Base-by-base conservation (phyloP, 257 asterid species). In the Perilla frutescens region DNA sequence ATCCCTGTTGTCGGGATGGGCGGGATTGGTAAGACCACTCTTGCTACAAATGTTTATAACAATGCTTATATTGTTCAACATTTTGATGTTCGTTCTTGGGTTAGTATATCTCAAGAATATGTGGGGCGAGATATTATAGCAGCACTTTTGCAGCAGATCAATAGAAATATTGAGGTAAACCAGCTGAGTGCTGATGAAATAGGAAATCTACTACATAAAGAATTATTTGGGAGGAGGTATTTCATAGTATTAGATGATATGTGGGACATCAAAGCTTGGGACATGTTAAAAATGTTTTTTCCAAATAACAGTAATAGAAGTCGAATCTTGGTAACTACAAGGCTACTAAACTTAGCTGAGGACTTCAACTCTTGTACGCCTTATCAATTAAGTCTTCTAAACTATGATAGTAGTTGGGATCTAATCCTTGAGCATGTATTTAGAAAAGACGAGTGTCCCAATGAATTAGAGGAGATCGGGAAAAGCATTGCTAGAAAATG, bases 281-380 rank as follows among this genome's bases (percentile, higher is more conserved):
- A 61, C 11, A 44, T 2, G 9, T 9, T 79, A 3, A 53, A 14
- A 3, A 15, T 1, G 20, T 68, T 36, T 53, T 41, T 68, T 62
- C 81, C 69, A 9, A 7, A 44, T 14, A 50, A 71, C 8, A 3
- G 2, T 1, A 71, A 63, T 5, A 62, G 77, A 40, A 62, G 68
- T 74, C 70, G 78, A 26, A 10, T 76, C 9, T 2, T 80, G 45
- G 53, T 80, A n/a, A 80, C 84, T 7, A 61, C 76, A 0, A 72
- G 76, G 55, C 20, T 61, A 4, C 49, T 47, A 1, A 39, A 62
- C 14, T 8, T 72, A 63, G 77, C 71, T 62, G 36, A 5, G 39
- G 61, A n/a, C 63, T 62, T 73, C 7, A 44, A 60, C 7, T 50
- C 63, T 51, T 29, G 34, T 15, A 59, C 9, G 13, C 62, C 48